phyloP scores from a whole-genome alignment of 2,329 filamentous ascomycete genomes.

The Tolypocladium endophyticum region DNA sequence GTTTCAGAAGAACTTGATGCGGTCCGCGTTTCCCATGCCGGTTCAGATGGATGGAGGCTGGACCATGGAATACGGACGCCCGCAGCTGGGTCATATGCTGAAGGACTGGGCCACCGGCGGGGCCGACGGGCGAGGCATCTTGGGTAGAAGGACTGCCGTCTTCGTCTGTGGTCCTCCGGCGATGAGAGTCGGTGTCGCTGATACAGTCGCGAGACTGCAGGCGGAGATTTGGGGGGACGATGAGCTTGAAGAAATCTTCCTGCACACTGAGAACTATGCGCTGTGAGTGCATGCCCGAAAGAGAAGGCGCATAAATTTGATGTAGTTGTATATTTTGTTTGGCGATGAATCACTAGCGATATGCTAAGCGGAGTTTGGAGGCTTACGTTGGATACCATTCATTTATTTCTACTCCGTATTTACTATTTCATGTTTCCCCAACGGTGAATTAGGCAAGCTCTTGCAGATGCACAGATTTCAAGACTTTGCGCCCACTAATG shows the following conservation, averaged over 20 bases:
- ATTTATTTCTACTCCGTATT: background rate
- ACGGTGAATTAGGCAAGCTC: background rate
- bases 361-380: background rate
- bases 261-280: conserved; percentile 94
- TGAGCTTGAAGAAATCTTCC: conserved; percentile 76
- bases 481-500: background rate
- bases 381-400: background rate
- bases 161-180: conserved; percentile 85
- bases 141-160: conserved; percentile 74
- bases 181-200: conserved; percentile 84
- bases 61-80: conserved; percentile 86
- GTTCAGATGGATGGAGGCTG: conserved; percentile 67
- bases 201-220: conserved; percentile 73
- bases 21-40: conserved; percentile 71
- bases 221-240: conserved; percentile 71
- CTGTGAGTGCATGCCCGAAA: conserved; percentile 34
- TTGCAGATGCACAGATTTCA: background rate
- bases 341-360: background rate
- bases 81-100: conserved; percentile 79
- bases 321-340: background rate
- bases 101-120: conserved; percentile 70
- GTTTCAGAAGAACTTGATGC: conserved; percentile 82
- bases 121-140: conserved; percentile 52
- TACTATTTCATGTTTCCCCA: background rate
- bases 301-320: background rate